Evolutionary conservation across 352 stramenopile genomes (phyloP).

Genomic region (Globisporangium parvum): DNA sequence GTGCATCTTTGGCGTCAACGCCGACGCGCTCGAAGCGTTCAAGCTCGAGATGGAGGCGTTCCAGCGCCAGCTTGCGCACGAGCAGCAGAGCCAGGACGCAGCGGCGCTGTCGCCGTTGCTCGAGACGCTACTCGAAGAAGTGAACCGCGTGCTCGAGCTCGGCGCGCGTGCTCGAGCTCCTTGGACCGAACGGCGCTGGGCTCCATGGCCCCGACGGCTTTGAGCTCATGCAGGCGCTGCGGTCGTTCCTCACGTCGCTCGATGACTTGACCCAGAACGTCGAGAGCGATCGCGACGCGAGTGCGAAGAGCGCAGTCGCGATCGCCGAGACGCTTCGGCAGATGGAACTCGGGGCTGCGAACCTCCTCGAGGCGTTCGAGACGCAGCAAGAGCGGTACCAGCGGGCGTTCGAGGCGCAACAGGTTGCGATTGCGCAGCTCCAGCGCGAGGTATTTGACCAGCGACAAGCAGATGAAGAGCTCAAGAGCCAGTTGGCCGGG

Average conservation of each 20-base stretch:
- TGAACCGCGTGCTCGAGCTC: slow-evolving; percentile 27
- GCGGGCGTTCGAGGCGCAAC: slow-evolving; percentile 30
- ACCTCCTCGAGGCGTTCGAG: slow-evolving; percentile 46
- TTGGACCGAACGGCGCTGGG: slow-evolving; percentile 11
- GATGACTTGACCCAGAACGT: slow-evolving; percentile 25
- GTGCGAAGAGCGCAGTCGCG: slow-evolving; percentile 16
- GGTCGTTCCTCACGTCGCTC: slow-evolving; percentile 27
- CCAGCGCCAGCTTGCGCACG: slow-evolving; percentile 16
- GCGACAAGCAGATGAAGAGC: slow-evolving; percentile 34
- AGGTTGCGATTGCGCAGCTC: slow-evolving; percentile 33
- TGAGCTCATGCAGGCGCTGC: slow-evolving; percentile 41
- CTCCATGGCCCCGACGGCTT: slow-evolving; percentile 12
- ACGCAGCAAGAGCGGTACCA: slow-evolving; percentile 45
- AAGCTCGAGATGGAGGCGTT: slow-evolving; percentile 27
- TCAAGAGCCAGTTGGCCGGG: slow-evolving; percentile 30
- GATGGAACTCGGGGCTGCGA: slow-evolving; percentile 61
- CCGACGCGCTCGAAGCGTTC: slow-evolving; percentile 22
- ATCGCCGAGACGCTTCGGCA: slow-evolving; percentile 35
- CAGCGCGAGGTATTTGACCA: slow-evolving; percentile 38
- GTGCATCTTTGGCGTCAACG: slow-evolving; percentile 47
- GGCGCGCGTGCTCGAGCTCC: slow-evolving; percentile 18
- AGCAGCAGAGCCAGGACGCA: slow-evolving; percentile 11
- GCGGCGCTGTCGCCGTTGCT: slow-evolving; percentile 16
- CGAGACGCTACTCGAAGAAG: slow-evolving; percentile 24
- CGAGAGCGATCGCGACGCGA: slow-evolving; percentile 16